These are phyloP conservation scores for Eimeria praecox DNA, from an alignment of 169 alveolate species.

Conservation along the genomic window DNA sequence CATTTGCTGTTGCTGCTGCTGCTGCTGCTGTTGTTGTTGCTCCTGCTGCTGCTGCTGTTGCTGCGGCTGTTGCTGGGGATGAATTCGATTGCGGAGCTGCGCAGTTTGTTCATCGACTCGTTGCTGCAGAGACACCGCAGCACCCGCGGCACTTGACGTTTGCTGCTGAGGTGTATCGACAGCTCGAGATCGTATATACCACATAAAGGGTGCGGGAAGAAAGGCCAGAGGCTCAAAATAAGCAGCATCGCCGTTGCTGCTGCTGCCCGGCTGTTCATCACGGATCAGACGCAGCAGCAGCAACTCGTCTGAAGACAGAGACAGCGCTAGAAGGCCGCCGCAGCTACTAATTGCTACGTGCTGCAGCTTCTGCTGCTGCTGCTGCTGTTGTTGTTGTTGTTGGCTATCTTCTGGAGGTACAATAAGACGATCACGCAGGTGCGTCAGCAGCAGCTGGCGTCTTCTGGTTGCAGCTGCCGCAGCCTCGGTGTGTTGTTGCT, in stretches of 20 bases:
- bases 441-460: conserved; percentile 2
- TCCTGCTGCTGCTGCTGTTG: too few species aligned
- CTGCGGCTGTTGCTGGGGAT: not conserved
- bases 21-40: too few species aligned
- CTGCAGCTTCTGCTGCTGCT: conserved; percentile 24
- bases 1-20: not conserved
- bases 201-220: conserved; percentile 30
- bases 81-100: conserved; percentile 17
- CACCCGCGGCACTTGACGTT: not conserved
- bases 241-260: conserved; percentile 22
- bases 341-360: conserved; percentile 32
- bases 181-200: conserved; percentile 41
- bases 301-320: conserved; percentile 46
- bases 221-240: conserved; percentile 47
- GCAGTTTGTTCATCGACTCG: not conserved
- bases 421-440: conserved; percentile 15
- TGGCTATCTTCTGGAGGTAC: not conserved
- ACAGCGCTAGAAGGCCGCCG: conserved; percentile 46
- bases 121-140: conserved; percentile 14
- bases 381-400: conserved; percentile 1
- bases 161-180: conserved; percentile 24
- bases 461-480: not conserved
- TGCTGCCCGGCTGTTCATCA: not conserved
- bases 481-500: conserved; percentile 22
- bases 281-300: conserved; percentile 58